These are phyloP conservation scores for Sambucus nigra DNA, from an alignment of 129 eudicot species.

Conservation along the genomic window DNA sequence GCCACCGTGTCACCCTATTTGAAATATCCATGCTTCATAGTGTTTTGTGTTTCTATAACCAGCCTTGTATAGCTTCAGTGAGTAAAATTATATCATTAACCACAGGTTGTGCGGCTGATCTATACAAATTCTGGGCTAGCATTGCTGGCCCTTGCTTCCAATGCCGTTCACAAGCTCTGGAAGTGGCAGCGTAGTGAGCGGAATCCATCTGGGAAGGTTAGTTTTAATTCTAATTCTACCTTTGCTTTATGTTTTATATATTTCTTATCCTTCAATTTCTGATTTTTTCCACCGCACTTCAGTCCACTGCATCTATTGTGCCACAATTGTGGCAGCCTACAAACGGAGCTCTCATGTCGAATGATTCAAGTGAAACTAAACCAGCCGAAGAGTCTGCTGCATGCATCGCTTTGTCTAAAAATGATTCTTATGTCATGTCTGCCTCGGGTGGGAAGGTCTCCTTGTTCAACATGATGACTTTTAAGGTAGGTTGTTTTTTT, in stretches of 20 bases:
- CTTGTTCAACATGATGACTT: conserved; percentile 87
- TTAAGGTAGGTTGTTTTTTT: conserved; percentile 40
- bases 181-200: conserved; percentile 84
- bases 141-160: conserved; percentile 59
- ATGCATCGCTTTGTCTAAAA: conserved; percentile 77
- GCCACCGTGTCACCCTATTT: not conserved
- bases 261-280: conserved; percentile 12
- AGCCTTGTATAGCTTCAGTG: conserved; percentile 4
- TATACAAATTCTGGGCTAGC: conserved; percentile 75
- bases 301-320: conserved; percentile 55
- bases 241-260: not conserved
- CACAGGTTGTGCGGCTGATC: conserved; percentile 54
- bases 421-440: conserved; percentile 89
- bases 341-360: conserved; percentile 63
- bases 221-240: conserved; percentile 4
- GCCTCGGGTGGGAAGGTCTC: conserved; percentile 92
- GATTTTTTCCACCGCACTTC: conserved; percentile 17
- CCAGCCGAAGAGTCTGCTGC: conserved; percentile 64
- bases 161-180: conserved; percentile 79
- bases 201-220: conserved; percentile 70
- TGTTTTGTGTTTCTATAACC: not conserved
- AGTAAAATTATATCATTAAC: conserved; percentile 2
- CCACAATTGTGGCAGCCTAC: conserved; percentile 83
- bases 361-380: conserved; percentile 49
- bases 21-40: not conserved